Percentiles rank a stretch among this genome's conserved stretches.
These are phyloP conservation scores for Fusarium sacchari DNA, from an alignment of 2,329 filamentous ascomycete species.

Conservation along the genomic window DNA sequence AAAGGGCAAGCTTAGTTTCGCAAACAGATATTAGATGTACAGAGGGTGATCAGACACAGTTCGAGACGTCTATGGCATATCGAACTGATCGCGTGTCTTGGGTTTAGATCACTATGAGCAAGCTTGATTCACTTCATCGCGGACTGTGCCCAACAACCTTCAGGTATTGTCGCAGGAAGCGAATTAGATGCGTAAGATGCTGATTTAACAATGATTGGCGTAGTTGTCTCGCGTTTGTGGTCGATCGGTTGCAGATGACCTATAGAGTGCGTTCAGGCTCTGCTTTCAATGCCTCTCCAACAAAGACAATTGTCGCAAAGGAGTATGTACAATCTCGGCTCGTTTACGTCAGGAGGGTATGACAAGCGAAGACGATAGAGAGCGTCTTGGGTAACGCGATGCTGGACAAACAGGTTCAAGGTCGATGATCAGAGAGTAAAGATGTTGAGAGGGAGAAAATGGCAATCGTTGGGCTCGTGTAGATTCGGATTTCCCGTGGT, in stretches of 20 bases:
- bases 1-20: neutral
- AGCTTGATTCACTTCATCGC: slow-evolving; percentile 33
- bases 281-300: neutral
- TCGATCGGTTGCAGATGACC: neutral
- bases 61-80: slow-evolving; percentile 16
- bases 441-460: neutral
- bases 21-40: neutral
- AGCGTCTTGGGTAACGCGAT: neutral
- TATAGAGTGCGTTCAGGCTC: neutral
- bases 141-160: slow-evolving; percentile 8
- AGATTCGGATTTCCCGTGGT: neutral
- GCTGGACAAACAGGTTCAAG: neutral
- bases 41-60: neutral
- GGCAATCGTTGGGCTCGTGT: neutral
- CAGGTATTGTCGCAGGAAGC: slow-evolving; percentile 21
- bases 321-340: slow-evolving; percentile 7
- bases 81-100: slow-evolving; percentile 18
- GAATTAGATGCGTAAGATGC: slow-evolving; percentile 15
- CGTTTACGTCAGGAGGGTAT: neutral
- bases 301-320: slow-evolving; percentile 8
- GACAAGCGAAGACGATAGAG: neutral
- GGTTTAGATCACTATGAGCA: slow-evolving; percentile 17
- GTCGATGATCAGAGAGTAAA: neutral
- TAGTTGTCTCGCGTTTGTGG: slow-evolving; percentile 7
- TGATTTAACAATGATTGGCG: slow-evolving; percentile 11